Percentiles rank a stretch among this genome's conserved stretches.
Conservation (phyloP, 2,329 filamentous ascomycete species). For the Phialophora verrucosa region DNA sequence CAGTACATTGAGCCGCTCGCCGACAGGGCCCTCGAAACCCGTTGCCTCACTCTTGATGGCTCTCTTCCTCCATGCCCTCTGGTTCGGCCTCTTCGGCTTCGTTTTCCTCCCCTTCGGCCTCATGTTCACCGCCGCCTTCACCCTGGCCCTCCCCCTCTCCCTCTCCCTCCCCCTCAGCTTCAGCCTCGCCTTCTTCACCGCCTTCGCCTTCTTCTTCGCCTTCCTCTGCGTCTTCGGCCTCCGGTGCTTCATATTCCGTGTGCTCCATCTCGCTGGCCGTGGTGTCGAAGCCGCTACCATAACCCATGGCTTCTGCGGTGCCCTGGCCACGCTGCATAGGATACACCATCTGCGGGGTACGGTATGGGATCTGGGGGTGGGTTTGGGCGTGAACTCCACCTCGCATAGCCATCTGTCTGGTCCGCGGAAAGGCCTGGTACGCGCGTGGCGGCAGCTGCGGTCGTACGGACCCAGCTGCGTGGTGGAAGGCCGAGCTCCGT, state of each 20-base stretch:
- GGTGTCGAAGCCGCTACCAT: background rate
- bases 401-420: background rate
- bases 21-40: background rate
- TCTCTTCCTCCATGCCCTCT: background rate
- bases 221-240: background rate
- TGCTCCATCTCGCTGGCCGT: background rate
- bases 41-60: background rate
- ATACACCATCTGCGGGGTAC: background rate
- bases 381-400: no score
- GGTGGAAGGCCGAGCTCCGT: background rate
- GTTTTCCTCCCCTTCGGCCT: background rate
- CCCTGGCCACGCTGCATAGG: background rate
- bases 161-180: background rate
- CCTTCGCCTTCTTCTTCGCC: background rate
- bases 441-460: background rate
- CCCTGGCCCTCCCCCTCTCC: no score
- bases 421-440: background rate
- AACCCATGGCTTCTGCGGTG: no score
- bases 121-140: no score
- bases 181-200: background rate
- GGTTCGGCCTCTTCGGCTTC: background rate
- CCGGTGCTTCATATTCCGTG: background rate
- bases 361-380: background rate
- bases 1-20: background rate
- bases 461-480: background rate